A percentile compares a stretch with the other conserved stretches of the same genome.
Evolutionary conservation across 2,329 filamentous ascomycete species (phyloP).

Genomic region (Cercospora sp.): DNA sequence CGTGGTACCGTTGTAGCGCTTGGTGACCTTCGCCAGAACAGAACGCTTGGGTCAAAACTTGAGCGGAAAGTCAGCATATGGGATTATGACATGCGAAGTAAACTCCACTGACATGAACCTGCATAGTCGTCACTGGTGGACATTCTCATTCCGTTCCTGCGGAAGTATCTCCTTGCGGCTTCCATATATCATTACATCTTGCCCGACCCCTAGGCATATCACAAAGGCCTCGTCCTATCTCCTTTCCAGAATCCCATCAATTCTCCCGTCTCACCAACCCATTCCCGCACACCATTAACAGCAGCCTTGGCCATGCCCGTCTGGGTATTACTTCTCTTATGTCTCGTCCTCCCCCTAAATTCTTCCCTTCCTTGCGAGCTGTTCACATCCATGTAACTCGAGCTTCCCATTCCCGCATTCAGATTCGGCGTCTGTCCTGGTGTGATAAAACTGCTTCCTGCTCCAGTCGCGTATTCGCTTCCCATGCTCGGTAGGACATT

Average conservation of each 20-base stretch:
- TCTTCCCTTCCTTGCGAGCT: conserved; percentile 40
- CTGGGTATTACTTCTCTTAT: conserved; percentile 53
- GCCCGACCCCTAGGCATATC: conserved; percentile 5
- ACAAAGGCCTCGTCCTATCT: conserved; percentile 54
- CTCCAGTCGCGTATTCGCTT: conserved; percentile 66
- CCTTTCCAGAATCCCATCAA: conserved; percentile 63
- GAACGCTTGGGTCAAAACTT: not conserved
- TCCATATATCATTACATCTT: not conserved
- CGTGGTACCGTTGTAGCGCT: not conserved
- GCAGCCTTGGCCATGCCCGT: conserved; percentile 59
- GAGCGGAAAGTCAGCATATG: not conserved
- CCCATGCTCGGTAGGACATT: conserved; percentile 94
- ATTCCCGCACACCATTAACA: conserved; percentile 63
- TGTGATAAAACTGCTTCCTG: conserved; percentile 52
- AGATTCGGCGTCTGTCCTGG: conserved; percentile 43
- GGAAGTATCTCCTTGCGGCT: not conserved
- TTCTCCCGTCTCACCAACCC: conserved; percentile 62
- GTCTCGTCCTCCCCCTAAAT: conserved; percentile 43
- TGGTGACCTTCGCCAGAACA: not conserved
- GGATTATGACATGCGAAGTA: not conserved
- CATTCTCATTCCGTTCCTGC: not conserved
- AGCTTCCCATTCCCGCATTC: conserved; percentile 23
- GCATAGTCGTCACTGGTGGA: not conserved
- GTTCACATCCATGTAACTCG: conserved; percentile 10
- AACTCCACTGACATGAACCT: not conserved